phyloP scores from a whole-genome alignment of 139 green algal genomes.

The Coccomyxa sp. region DNA sequence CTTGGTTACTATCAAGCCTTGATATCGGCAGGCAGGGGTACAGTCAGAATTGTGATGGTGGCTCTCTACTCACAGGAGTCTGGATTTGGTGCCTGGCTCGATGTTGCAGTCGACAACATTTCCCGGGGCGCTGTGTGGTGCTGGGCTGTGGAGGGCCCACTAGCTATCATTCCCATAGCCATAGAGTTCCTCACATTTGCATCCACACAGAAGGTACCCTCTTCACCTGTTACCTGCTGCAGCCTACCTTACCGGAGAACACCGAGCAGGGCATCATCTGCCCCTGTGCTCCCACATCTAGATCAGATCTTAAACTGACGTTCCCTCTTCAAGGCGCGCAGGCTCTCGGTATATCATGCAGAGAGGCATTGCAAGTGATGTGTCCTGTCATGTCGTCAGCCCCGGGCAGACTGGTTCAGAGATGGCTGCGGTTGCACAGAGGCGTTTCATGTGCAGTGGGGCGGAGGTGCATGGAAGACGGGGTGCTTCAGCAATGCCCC shows the following conservation, averaged over 20 bases:
- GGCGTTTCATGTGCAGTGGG: not conserved
- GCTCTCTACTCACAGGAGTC: too few species aligned
- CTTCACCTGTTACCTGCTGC: not conserved
- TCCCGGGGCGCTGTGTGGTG: slow-evolving; percentile 38
- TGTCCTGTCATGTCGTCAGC: too few species aligned
- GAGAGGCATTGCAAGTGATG: not conserved
- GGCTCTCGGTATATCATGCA: not conserved
- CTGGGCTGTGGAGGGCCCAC: slow-evolving; percentile 17
- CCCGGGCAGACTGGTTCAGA: too few species aligned
- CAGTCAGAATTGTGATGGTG: too few species aligned
- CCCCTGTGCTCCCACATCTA: too few species aligned
- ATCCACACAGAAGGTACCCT: slow-evolving; percentile 37
- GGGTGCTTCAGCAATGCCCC: slow-evolving; percentile 31
- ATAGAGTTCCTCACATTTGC: slow-evolving; percentile 43
- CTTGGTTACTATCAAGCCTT: too few species aligned
- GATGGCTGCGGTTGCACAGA: too few species aligned
- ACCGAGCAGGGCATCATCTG: too few species aligned
- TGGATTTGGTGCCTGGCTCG: slow-evolving; percentile 49
- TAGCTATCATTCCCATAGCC: slow-evolving; percentile 8
- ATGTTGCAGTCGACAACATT: slow-evolving; percentile 45
- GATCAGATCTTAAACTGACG: too few species aligned
- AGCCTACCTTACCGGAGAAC: too few species aligned
- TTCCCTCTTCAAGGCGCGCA: too few species aligned
- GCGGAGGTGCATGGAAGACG: slow-evolving; percentile 36
- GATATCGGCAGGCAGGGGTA: too few species aligned